A percentile compares a stretch with the other conserved stretches of the same genome.
phyloP scores from a whole-genome alignment of 345 rosid genomes.

The Linum tenue region DNA sequence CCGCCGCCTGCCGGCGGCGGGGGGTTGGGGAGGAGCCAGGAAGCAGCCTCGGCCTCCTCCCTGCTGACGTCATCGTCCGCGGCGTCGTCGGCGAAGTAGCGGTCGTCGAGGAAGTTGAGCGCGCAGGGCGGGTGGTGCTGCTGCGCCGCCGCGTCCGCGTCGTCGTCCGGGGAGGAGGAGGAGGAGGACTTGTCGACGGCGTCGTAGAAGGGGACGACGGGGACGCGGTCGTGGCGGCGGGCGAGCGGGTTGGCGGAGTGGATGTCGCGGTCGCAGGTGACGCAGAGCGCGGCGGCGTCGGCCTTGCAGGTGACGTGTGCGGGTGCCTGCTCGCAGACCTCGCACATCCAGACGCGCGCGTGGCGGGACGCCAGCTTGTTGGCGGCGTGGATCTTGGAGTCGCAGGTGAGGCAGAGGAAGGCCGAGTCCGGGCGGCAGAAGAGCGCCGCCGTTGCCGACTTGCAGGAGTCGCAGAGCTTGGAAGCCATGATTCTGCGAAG shows the following conservation, averaged over 20 bases:
- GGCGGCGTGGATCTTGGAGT: constrained; percentile 75
- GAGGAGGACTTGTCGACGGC: constrained; percentile 25
- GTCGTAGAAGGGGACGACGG: constrained; percentile 51
- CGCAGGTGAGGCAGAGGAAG: constrained; percentile 75
- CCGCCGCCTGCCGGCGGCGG: constrained; percentile 8
- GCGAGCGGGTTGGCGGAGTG: constrained; percentile 93
- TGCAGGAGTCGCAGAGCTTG: constrained; percentile 84
- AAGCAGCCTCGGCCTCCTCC: constrained; percentile 69
- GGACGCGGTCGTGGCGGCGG: constrained; percentile 80
- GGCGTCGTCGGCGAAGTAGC: constrained; percentile 21
- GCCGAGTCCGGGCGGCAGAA: constrained; percentile 94
- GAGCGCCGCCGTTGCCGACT: constrained; percentile 75
- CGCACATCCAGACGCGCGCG: constrained; percentile 86
- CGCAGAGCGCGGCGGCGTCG: constrained; percentile 78
- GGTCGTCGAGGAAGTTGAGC: constrained; percentile 39
- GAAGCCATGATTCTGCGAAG: constrained; percentile 45
- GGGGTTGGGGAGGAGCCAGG: constrained; percentile 74
- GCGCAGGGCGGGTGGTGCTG: constrained; percentile 1
- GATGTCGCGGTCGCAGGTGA: constrained; percentile 66
- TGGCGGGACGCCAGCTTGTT: constrained; percentile 95
- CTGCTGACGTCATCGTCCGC: constrained; percentile 30
- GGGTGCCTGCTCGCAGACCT: constrained; percentile 97
- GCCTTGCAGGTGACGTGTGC: constrained; percentile 97
- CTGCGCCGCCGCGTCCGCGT: too few relatives aligned
- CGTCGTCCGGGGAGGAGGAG: constrained; percentile 14